Conservation (phyloP, 2,329 filamentous ascomycete genomes). For the Aphanocladium album region DNA sequence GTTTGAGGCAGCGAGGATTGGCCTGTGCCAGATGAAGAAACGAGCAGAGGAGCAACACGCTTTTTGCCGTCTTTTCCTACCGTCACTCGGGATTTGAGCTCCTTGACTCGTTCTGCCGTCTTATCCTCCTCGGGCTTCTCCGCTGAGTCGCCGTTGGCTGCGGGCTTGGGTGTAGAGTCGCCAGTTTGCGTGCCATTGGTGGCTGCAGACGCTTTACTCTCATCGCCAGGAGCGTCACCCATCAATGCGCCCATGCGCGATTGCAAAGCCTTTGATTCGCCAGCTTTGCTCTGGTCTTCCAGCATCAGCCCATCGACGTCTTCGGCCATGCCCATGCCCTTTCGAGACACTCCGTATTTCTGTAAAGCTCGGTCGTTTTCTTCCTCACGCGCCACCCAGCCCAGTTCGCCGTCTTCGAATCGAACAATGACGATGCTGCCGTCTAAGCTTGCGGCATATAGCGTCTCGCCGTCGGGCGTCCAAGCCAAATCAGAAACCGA, state of each 20-base stretch:
- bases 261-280: constrained; percentile 83
- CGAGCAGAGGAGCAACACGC: constrained; percentile 82
- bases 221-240: constrained; percentile 67
- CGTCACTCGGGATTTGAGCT: constrained; percentile 84
- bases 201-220: constrained; percentile 42
- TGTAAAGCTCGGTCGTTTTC: constrained; percentile 91
- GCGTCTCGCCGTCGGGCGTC: constrained; percentile 82
- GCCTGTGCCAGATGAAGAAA: constrained; percentile 82
- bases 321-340: constrained; percentile 86
- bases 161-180: constrained; percentile 29
- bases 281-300: constrained; percentile 88
- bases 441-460: constrained; percentile 85
- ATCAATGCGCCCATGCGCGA: constrained; percentile 98
- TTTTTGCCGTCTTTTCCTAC: constrained; percentile 97
- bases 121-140: constrained; percentile 39
- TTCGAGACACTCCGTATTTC: constrained; percentile 84
- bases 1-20: constrained; percentile 86
- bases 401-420: constrained; percentile 83
- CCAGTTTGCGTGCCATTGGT: constrained; percentile 47
- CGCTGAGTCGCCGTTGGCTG: constrained; percentile 35
- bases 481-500: constrained; percentile 92
- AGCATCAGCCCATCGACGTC: constrained; percentile 82
- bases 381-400: constrained; percentile 77
- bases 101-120: constrained; percentile 48
- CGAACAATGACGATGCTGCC: constrained; percentile 77